Conservation (phyloP, 1,284 basidiomycete species). For the Cryptococcus deneoformans region DNA sequence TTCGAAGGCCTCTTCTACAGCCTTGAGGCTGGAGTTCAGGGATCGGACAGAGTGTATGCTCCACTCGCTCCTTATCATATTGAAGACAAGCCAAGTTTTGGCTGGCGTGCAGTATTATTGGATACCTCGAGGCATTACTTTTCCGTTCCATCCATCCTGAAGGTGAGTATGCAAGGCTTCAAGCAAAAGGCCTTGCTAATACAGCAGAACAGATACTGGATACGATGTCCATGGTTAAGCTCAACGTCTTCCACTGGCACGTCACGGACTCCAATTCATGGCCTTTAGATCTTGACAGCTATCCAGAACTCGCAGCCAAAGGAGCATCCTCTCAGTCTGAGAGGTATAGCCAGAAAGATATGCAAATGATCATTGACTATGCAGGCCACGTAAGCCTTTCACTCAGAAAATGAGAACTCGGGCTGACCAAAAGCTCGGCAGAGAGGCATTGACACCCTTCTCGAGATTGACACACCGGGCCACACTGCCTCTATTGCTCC, state of each 20-base stretch:
- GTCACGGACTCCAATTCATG: conserved; percentile 64
- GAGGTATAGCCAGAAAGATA: conserved; percentile 62
- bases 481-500: conserved; percentile 68
- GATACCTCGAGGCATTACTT: conserved; percentile 68
- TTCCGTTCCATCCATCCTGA: conserved; percentile 9
- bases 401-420: too few relatives aligned
- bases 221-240: conserved; percentile 83
- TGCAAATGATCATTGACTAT: conserved; percentile 64
- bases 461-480: conserved; percentile 76
- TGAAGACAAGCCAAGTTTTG: conserved; percentile 50
- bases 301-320: conserved; percentile 59
- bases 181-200: not conserved
- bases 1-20: conserved; percentile 64
- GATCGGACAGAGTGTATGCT: conserved; percentile 9
- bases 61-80: conserved; percentile 46
- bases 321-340: conserved; percentile 65
- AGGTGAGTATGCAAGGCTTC: conserved; percentile 8
- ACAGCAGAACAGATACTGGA: conserved; percentile 58
- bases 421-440: too few relatives aligned
- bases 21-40: conserved; percentile 4
- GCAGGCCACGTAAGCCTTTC: conserved; percentile 61
- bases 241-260: conserved; percentile 56
- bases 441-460: conserved; percentile 73
- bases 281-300: conserved; percentile 65
- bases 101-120: conserved; percentile 67